Evolutionary conservation across 164 flowering plant genomes (phyloP), one percentile per base, ranked within the genome.

Genomic region (Berberis thunbergii): DNA sequence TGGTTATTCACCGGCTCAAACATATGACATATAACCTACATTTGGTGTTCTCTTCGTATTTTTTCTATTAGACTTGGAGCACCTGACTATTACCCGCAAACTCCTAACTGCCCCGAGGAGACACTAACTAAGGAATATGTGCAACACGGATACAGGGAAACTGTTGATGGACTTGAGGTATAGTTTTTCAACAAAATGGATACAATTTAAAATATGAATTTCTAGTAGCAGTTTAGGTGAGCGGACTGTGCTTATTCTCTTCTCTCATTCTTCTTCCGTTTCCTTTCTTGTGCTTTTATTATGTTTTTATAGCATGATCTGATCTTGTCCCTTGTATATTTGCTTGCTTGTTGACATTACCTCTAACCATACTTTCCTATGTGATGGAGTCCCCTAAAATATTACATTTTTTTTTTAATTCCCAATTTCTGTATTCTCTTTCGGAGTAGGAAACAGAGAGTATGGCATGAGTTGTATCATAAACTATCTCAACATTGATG

Each of bases 161-260:
- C 86, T 50, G 85, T 88, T 78, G 97, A 89, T 60, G 99, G 98
- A 63, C 81, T 95, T 68, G 96, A 92, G 98, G 99, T 95, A 75
- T 56, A 43, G 61, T 68, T 67, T 60, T 48, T 26, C 26, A n/a
- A 43, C 26, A n/a, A 43, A 52, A 1, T 3, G 1, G n/a, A 11
- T 3, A 4, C 8, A 3, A 10, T 4, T 52, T 4, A 52, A 48
- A 48, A 48, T 4, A 10, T 54, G 5, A 13, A 54, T 54, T 26
- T 54, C 38, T 26, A 52, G 10, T 54, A 54, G 41, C 41, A 38
- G 57, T n/a, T 39, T 41, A 26, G 26, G 26, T 26, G 26, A 26
- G 26, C 26, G 26, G 26, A 39, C 13, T 41, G 38, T 6, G 9
- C 4, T 41, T 26, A 4, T 43, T 52, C 7, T 42, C 2, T 10